Evolutionary conservation across 1,284 basidiomycete genomes (phyloP).

Genomic region (Cryptococcus depauperatus): DNA sequence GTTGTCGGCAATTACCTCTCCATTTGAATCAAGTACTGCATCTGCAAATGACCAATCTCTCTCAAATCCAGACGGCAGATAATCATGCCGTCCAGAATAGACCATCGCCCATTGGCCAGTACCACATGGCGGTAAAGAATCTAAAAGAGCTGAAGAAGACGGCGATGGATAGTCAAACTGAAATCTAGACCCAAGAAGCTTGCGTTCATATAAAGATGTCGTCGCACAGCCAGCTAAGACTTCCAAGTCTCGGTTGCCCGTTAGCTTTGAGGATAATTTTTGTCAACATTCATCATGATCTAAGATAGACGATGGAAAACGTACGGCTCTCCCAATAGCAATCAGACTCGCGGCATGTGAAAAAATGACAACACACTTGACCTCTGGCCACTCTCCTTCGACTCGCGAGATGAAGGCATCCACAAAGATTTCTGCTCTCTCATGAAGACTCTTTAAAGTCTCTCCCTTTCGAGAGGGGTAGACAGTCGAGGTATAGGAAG

Average conservation of each 20-base stretch:
- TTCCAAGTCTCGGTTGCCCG: slow-evolving; percentile 27
- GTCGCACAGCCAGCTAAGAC: slow-evolving; percentile 41
- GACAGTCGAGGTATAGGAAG: slow-evolving; percentile 42
- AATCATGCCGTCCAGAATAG: slow-evolving; percentile 39
- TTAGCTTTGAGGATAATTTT: slow-evolving; percentile 20
- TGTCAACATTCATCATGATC: background rate
- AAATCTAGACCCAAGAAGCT: slow-evolving; percentile 1
- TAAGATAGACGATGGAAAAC: slow-evolving; percentile 6
- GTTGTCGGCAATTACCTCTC: slow-evolving; percentile 36
- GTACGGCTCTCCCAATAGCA: slow-evolving; percentile 40
- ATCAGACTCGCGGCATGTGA: slow-evolving; percentile 49
- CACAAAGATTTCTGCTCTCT: slow-evolving; percentile 32
- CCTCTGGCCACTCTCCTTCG: slow-evolving; percentile 34
- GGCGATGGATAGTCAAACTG: background rate
- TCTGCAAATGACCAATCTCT: slow-evolving; percentile 42
- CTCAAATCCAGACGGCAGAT: slow-evolving; percentile 41
- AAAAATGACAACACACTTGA: slow-evolving; percentile 45
- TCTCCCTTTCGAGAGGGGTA: slow-evolving; percentile 47
- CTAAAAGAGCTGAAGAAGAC: background rate
- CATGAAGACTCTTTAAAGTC: slow-evolving; percentile 43
- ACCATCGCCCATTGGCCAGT: slow-evolving; percentile 36
- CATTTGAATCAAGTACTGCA: slow-evolving; percentile 28
- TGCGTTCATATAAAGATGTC: slow-evolving; percentile 37
- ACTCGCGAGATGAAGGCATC: slow-evolving; percentile 33
- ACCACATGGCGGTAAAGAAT: slow-evolving; percentile 16